Evolutionary conservation across 345 rosid species (phyloP).

Genomic region (Mallotus nudiflorus): DNA sequence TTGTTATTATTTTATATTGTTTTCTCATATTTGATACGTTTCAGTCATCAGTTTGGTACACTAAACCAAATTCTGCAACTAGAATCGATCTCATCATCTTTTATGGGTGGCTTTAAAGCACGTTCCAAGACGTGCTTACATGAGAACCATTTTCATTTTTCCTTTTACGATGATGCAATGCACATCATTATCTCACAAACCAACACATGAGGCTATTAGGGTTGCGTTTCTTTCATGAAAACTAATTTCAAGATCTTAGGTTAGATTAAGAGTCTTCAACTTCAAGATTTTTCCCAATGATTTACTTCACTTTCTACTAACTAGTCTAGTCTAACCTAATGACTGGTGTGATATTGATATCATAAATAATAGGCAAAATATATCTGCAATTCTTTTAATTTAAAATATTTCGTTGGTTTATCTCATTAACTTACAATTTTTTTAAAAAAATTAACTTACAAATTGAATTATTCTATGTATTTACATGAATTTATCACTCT

Average conservation of each 20-base stretch:
- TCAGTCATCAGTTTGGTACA: slow-evolving; percentile 21
- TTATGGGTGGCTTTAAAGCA: neutral
- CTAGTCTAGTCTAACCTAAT: too few relatives aligned
- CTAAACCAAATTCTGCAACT: slow-evolving; percentile 16
- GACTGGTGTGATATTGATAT: too few relatives aligned
- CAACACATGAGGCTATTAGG: neutral
- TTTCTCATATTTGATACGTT: slow-evolving; percentile 5
- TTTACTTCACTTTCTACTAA: too few relatives aligned
- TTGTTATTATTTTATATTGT: slow-evolving; percentile 11
- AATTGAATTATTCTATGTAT: too few relatives aligned
- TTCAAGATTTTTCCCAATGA: neutral
- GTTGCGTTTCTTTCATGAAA: slow-evolving; percentile 16
- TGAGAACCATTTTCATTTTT: slow-evolving; percentile 5
- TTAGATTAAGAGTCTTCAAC: neutral
- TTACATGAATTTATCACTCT: too few relatives aligned
- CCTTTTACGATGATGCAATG: neutral
- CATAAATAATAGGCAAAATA: too few relatives aligned
- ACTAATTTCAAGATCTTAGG: neutral
- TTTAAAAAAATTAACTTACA: too few relatives aligned
- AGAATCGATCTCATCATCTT: slow-evolving; percentile 6
- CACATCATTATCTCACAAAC: slow-evolving; percentile 12
- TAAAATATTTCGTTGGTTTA: too few relatives aligned
- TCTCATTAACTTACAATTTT: too few relatives aligned
- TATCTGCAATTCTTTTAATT: too few relatives aligned
- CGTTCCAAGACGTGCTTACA: too few relatives aligned